Evolutionary conservation across 2,329 filamentous ascomycete genomes (phyloP), one percentile per base, ranked within the genome.

Genomic region (Tolypocladium endophyticum): DNA sequence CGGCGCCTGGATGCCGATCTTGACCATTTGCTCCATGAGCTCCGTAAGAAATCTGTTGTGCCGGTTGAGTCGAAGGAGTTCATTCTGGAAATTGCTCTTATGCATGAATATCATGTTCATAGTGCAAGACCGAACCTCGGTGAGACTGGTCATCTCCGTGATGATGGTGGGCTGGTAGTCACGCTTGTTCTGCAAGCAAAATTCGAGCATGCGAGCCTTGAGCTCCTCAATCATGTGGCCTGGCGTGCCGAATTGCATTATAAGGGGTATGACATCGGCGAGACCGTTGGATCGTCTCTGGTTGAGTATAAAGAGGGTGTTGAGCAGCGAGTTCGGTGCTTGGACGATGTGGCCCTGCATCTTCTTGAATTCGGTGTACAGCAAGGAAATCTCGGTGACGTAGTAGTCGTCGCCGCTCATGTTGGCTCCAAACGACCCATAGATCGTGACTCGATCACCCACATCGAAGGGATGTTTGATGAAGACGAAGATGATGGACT

Each of bases 311-410:
- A 97, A 97, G 0, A 97, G 81, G 0, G 85, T 91, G 74, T 97
- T 97, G 59, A 97, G 82, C 43, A 96, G 86, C 60, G 89, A 95
- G 81, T 97, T 97, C 14, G 93, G 93, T 0, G 93, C 93, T 73
- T 97, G 93, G 0, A 97, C 93, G 30, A 97, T 88, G 67, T 97
- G 92, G 2, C 93, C 93, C 73, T 97, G 88, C 89, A 97, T 93
- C 79, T 97, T 97, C 81, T 97, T 97, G 79, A 97, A 97, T 69
- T 97, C 93, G 18, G 93, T 97, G 72, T 94, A 97, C 20, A 97
- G 81, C 1, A 97, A 81, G 1, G 91, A 89, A 59, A 97, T 95
- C 69, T 96, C 90, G 59, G 95, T 96, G 58, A 97, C 92, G 65
- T 96, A 97, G 74, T 96, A 97, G 68, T 97, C 93, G 67, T 97